A percentile compares a stretch with the other conserved stretches of the same genome.
These are phyloP conservation scores for Xanthoconium purpureum DNA, from an alignment of 768 basidiomycete genomes.

Conservation along the genomic window DNA sequence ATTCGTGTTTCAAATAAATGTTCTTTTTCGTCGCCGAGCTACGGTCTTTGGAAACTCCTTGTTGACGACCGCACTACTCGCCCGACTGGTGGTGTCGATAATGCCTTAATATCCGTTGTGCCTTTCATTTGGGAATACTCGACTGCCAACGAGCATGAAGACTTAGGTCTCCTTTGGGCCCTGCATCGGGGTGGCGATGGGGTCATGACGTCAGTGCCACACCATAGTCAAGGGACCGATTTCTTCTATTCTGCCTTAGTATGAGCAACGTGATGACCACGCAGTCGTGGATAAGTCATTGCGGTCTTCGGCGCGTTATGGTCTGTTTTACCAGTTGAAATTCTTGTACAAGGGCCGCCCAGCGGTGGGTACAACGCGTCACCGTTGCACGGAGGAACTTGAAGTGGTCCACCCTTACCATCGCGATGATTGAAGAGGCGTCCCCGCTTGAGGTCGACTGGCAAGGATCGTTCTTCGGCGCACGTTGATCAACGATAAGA, in stretches of 20 bases:
- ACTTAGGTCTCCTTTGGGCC: constrained; percentile 52
- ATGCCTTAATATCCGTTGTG: constrained; percentile 43
- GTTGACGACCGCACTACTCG: background rate
- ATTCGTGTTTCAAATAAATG: constrained; percentile 47
- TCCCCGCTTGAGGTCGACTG: constrained; percentile 41
- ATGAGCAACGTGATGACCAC: constrained; percentile 35
- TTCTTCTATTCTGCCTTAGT: constrained; percentile 35
- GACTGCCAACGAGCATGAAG: constrained; percentile 38
- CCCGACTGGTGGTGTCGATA: constrained; percentile 40
- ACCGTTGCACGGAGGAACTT: constrained; percentile 8
- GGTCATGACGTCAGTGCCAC: constrained; percentile 47
- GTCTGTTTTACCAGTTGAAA: constrained; percentile 15
- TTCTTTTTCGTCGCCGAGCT: constrained; percentile 36
- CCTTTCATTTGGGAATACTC: constrained; percentile 40
- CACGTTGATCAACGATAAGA: constrained; percentile 37
- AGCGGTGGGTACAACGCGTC: background rate
- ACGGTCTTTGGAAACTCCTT: constrained; percentile 39
- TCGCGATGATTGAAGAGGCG: constrained; percentile 31
- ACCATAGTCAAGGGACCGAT: constrained; percentile 20
- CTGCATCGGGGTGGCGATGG: constrained; percentile 49
- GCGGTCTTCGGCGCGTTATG: constrained; percentile 1
- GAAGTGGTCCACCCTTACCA: constrained; percentile 23
- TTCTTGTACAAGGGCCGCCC: background rate
- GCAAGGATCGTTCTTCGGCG: constrained; percentile 45
- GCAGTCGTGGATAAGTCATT: constrained; percentile 32